phyloP scores from a whole-genome alignment of 208 protist species.

The Eutreptiella sp. region DNA sequence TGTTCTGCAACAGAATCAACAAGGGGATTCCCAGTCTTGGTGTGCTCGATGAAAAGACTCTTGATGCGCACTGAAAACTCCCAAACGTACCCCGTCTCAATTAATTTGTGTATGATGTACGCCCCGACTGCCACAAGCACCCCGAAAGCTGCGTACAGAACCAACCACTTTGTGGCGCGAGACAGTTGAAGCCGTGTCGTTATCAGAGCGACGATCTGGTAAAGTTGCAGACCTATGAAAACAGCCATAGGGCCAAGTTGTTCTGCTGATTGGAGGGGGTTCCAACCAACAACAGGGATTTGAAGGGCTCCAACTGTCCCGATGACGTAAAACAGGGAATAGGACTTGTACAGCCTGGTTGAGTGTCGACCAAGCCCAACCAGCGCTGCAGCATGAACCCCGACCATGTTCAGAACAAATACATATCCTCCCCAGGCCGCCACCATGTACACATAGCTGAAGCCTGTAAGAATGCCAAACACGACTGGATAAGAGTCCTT shows the following conservation, averaged over 20 bases:
- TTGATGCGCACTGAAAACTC: conserved; percentile 51
- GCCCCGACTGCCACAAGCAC: no score
- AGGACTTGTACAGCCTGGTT: conserved; percentile 78
- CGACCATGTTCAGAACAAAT: conserved; percentile 95
- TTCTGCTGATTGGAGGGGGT: conserved; percentile 83
- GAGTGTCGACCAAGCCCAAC: conserved; percentile 76
- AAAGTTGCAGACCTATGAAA: conserved; percentile 53
- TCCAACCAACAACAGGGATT: conserved; percentile 84
- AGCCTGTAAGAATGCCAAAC: conserved; percentile 45
- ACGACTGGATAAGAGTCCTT: conserved; percentile 41
- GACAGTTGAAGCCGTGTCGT: no score
- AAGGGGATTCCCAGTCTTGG: conserved; percentile 61
- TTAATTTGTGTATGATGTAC: no score
- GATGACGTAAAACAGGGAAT: conserved; percentile 86
- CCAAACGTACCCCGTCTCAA: conserved; percentile 46
- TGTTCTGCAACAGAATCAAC: conserved; percentile 72
- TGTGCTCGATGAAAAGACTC: conserved; percentile 59
- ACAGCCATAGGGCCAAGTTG: conserved; percentile 84
- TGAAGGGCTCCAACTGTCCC: conserved; percentile 87
- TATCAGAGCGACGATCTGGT: no score
- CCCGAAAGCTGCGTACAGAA: no score
- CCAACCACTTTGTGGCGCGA: no score
- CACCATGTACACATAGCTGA: conserved; percentile 81
- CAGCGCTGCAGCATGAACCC: conserved; percentile 78
- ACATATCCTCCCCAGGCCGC: conserved; percentile 95